Evolutionary conservation across 345 rosid genomes (phyloP).

Genomic region (Acer yangbiense): DNA sequence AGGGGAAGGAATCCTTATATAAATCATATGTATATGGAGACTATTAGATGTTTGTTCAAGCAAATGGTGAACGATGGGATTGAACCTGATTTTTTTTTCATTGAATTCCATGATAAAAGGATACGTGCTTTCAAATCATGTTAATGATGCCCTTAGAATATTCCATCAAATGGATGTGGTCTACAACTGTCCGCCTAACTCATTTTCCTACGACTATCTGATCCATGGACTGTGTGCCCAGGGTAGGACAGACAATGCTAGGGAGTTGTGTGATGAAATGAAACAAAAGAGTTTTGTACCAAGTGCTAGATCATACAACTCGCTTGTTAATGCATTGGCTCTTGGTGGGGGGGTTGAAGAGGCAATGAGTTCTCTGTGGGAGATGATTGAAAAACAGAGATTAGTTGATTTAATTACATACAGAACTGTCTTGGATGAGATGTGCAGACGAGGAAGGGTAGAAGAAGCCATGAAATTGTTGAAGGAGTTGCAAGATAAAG

Average conservation of each 20-base stretch:
- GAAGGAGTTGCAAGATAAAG: slow-evolving; percentile 57
- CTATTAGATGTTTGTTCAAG: slow-evolving; percentile 69
- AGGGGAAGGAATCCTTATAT: slow-evolving; percentile 71
- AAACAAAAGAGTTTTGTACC: slow-evolving; percentile 73
- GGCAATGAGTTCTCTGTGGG: slow-evolving; percentile 62
- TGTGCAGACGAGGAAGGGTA: slow-evolving; percentile 55
- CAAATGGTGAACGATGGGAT: slow-evolving; percentile 79
- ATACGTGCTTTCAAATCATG: slow-evolving; percentile 81
- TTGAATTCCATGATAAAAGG: slow-evolving; percentile 84
- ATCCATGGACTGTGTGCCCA: slow-evolving; percentile 88
- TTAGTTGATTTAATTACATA: slow-evolving; percentile 67
- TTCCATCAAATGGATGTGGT: slow-evolving; percentile 88
- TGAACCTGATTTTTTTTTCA: slow-evolving; percentile 67
- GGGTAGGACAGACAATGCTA: slow-evolving; percentile 76
- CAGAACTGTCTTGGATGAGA: slow-evolving; percentile 74
- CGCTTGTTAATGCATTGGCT: slow-evolving; percentile 78
- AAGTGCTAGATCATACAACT: slow-evolving; percentile 76
- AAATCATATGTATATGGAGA: slow-evolving; percentile 81
- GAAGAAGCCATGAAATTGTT: slow-evolving; percentile 60
- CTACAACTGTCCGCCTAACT: slow-evolving; percentile 68
- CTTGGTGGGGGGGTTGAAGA: slow-evolving; percentile 65
- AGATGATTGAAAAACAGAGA: slow-evolving; percentile 67
- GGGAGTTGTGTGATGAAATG: slow-evolving; percentile 73
- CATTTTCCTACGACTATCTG: slow-evolving; percentile 78
- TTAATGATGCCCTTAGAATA: slow-evolving; percentile 87